Evolutionary conservation across 169 alveolate species (phyloP).

Genomic region (Ichthyophthirius multifiliis): DNA sequence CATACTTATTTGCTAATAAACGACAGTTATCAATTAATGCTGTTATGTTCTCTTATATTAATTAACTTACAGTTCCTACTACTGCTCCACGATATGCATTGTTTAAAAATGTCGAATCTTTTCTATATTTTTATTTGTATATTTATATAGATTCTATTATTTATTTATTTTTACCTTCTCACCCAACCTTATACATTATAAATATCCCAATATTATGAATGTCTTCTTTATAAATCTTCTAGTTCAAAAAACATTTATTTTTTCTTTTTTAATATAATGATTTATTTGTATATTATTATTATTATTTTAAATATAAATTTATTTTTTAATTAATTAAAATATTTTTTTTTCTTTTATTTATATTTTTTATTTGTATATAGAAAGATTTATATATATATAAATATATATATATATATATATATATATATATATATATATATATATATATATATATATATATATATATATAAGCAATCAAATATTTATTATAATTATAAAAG

Average conservation of each 20-base stretch:
- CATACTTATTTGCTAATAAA: slow-evolving; percentile 22
- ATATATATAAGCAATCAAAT: too few species aligned
- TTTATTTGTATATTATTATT: too few species aligned
- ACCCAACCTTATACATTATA: slow-evolving; percentile 44
- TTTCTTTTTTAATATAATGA: too few species aligned
- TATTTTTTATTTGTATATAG: too few species aligned
- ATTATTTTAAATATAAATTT: too few species aligned
- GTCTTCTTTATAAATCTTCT: slow-evolving; percentile 70
- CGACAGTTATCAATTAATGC: slow-evolving; percentile 26
- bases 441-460: too few species aligned
- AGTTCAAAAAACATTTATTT: slow-evolving; percentile 71
- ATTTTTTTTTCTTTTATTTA: too few species aligned
- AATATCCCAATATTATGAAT: slow-evolving; percentile 57
- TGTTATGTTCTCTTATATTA: slow-evolving; percentile 13
- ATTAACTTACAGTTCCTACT: slow-evolving; percentile 22
- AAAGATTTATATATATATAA: too few species aligned
- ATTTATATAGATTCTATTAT: background rate
- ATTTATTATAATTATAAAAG: too few species aligned
- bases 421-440: too few species aligned
- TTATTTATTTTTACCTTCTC: background rate
- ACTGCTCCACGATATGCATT: slow-evolving; percentile 48
- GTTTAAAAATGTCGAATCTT: slow-evolving; percentile 12
- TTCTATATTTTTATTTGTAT: slow-evolving; percentile 33
- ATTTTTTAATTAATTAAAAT: too few species aligned
- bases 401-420: too few species aligned